These are phyloP conservation scores for Magnaporthales sp. DNA, from an alignment of 2,329 filamentous ascomycete genomes.

Conservation along the genomic window DNA sequence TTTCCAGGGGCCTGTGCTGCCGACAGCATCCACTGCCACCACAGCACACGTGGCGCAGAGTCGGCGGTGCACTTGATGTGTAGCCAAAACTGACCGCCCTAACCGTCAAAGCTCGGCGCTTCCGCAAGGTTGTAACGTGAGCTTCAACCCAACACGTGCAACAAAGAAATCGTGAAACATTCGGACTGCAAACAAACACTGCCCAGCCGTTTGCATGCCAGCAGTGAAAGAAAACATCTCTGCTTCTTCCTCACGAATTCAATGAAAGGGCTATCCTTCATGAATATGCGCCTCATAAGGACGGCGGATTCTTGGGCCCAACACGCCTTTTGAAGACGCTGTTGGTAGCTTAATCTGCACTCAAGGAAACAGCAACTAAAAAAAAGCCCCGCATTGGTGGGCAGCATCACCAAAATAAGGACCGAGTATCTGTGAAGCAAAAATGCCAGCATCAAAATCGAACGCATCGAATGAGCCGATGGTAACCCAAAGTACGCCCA, in stretches of 20 bases:
- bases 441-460: background rate
- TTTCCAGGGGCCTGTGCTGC: background rate
- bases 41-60: background rate
- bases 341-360: background rate
- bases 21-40: background rate
- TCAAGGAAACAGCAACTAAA: background rate
- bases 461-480: background rate
- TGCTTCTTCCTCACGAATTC: background rate
- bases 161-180: background rate
- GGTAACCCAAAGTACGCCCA: slow-evolving; percentile 13
- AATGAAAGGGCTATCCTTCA: background rate
- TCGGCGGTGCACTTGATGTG: background rate
- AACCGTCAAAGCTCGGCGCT: background rate
- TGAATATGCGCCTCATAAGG: background rate
- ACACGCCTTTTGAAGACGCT: background rate
- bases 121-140: background rate
- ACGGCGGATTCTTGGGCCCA: background rate
- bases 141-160: background rate
- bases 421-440: background rate
- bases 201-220: background rate
- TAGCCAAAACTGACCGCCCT: background rate
- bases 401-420: background rate
- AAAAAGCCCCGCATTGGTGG: background rate
- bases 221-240: background rate
- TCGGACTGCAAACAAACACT: background rate